Evolutionary conservation across 2,329 filamentous ascomycete species (phyloP), one percentile per base, ranked within the genome.

Genomic region (Penicillium italicum): DNA sequence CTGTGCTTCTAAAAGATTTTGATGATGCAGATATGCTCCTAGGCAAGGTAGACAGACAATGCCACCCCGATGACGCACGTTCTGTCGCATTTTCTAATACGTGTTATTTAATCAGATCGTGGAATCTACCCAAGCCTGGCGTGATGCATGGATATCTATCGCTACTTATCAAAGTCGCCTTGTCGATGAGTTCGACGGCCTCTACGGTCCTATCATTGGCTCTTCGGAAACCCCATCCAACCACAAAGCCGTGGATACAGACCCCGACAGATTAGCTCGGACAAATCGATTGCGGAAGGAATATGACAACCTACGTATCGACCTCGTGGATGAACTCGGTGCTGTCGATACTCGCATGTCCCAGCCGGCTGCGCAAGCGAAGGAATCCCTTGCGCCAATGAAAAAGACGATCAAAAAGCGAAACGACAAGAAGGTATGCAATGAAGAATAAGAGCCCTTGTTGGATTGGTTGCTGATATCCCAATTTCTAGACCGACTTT

Each of bases 381-480:
- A 85, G 65, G 84, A 87, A 50, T 83, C 77, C 51, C 79, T 93
- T 57, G 83, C 86, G 61, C 85, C 88, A 2, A 80, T 94, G 69
- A 86, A 88, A 67, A 94, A 91, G 75, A 87, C 86, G 1, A 90
- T 95, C 67, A 94, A 93, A 76, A 91, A 90, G 72, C 80, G 91
- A 44, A 89, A 94, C 69, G 89, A 92, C 66, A 89, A 86, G 74
- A 87, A 90, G 76, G 81, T 82, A 22, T 9, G 62, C 55, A 24
- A 16, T 41, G 20, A 10, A 20, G 14, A 24, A 22, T 12, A 6
- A 24, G 5, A 38, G 28, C 28, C 22, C 6, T 18, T 20, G 30
- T 22, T 40, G 12, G 18, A 40, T n/a, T 14, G 6, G 9, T 50
- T 22, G 28, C 42, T 40, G 22, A 38, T 33, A 20, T 40, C 36